Percentiles rank a stretch among this genome's conserved stretches.
These are phyloP conservation scores for Gossypium herbaceum DNA, from an alignment of 345 rosid species.

Conservation along the genomic window DNA sequence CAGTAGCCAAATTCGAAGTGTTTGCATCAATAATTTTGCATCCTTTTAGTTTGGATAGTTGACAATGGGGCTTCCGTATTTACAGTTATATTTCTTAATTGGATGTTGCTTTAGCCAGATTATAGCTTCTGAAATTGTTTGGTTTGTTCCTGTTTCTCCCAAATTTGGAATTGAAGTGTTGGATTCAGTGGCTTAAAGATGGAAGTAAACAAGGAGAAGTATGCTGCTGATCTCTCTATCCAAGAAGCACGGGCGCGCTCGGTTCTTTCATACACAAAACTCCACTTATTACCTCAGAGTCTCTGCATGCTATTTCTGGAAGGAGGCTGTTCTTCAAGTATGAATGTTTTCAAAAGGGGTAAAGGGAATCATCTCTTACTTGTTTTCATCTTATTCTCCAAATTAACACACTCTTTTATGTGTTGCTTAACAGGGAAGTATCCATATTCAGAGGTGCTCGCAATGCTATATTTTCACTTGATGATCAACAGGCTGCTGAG, in stretches of 20 bases:
- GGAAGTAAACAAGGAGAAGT: conserved; percentile 45
- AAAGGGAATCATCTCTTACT: conserved; percentile 21
- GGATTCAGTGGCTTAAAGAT: conserved; percentile 20
- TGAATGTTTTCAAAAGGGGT: conserved; percentile 93
- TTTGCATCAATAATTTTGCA: background rate
- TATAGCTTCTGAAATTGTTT: background rate
- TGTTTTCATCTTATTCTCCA: background rate
- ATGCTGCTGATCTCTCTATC: conserved; percentile 80
- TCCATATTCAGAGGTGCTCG: conserved; percentile 92
- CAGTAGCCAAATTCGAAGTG: background rate
- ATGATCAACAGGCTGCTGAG: conserved; percentile 57
- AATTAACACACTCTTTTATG: background rate
- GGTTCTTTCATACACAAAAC: conserved; percentile 56
- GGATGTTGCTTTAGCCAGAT: background rate
- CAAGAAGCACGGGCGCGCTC: conserved; percentile 62
- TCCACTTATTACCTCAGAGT: conserved; percentile 65
- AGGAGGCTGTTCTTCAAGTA: conserved; percentile 74
- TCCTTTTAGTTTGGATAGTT: background rate
- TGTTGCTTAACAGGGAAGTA: conserved; percentile 54
- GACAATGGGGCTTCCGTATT: background rate
- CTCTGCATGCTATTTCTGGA: conserved; percentile 56
- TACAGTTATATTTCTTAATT: background rate
- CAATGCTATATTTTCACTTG: conserved; percentile 75
- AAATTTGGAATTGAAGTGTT: conserved; percentile 12
- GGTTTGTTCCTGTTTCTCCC: background rate